Base-by-base conservation (phyloP, 2,329 filamentous ascomycete species). In the Macroventuria anomochaeta region DNA sequence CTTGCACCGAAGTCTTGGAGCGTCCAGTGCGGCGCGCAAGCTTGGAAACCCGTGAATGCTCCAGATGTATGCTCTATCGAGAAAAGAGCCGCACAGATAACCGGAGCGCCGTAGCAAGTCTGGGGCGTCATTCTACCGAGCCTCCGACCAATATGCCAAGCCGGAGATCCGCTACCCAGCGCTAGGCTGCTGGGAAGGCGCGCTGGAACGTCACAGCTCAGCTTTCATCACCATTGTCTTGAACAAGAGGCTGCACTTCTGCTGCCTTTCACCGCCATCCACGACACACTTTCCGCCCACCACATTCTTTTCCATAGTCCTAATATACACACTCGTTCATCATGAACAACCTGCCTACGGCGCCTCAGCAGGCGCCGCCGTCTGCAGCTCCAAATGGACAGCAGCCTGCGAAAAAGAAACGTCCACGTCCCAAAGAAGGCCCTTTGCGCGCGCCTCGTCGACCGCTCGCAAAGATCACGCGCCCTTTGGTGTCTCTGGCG, bases 381-480 rank as follows among this genome's bases (percentile, higher is more conserved):
- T 37, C 47, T 38, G 43, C 47, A 40, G 53, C 48, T 33, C 50
- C 57, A 28, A 77, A 75, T 62, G 75, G 73, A 55, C 63, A 62
- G 55, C 61, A 62, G 17, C 61, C 67, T 5, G 53, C 55, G 15
- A 63, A 71, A 25, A 70, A 71, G 44, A 74, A 72, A 63, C 57
- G 65, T 55, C 67, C 68, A 26, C 59, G 70, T 57, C 70, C 61
- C 21, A 64, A 68, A 55, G 70, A 73, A 50, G 76, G 74, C 49
- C 73, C 77, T 23, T 63, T 76, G 58, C 71, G 71, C 52, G 63
- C 66, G 20, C 65, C 69, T 7, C 63, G 67, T 18, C 57, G 69
- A 44, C 72, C 70, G 29, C 65, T 75, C 39, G 71, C 71, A 58
- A 67, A 65, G 46, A 71, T 73, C 31, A 62, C 70, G 2, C 61